phyloP scores from a whole-genome alignment of 2,329 filamentous ascomycete genomes.

The Epichloe hybrida region DNA sequence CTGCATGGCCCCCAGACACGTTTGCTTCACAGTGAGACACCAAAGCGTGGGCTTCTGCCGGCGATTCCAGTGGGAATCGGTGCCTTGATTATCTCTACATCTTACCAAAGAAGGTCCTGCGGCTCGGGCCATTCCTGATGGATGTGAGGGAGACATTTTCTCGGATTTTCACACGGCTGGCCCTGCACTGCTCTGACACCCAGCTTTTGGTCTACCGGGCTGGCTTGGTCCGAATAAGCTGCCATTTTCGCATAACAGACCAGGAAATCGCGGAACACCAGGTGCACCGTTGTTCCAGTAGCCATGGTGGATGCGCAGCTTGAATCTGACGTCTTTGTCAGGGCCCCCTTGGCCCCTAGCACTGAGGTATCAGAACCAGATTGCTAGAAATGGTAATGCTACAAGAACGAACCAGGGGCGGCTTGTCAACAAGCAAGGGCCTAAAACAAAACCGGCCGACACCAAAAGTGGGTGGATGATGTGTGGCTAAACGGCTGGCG shows the following conservation, averaged over 20 bases:
- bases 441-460: neutral
- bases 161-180: neutral
- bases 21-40: neutral
- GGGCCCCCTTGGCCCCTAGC: neutral
- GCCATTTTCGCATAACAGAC: too few relatives aligned
- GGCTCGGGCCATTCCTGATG: neutral
- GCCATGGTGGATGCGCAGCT: neutral
- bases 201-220: too few relatives aligned
- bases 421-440: slow-evolving; percentile 1
- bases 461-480: neutral
- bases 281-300: too few relatives aligned
- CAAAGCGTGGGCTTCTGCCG: too few relatives aligned
- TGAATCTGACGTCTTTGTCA: neutral
- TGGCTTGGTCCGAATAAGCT: too few relatives aligned
- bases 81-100: too few relatives aligned
- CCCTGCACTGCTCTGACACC: too few relatives aligned
- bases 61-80: too few relatives aligned
- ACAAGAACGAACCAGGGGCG: neutral
- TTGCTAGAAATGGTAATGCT: neutral
- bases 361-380: neutral
- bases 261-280: too few relatives aligned
- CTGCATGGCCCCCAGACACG: neutral
- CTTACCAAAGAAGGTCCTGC: neutral
- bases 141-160: neutral
- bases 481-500: neutral